Base-by-base conservation (phyloP, 345 rosid genomes). In the Salix udensis region DNA sequence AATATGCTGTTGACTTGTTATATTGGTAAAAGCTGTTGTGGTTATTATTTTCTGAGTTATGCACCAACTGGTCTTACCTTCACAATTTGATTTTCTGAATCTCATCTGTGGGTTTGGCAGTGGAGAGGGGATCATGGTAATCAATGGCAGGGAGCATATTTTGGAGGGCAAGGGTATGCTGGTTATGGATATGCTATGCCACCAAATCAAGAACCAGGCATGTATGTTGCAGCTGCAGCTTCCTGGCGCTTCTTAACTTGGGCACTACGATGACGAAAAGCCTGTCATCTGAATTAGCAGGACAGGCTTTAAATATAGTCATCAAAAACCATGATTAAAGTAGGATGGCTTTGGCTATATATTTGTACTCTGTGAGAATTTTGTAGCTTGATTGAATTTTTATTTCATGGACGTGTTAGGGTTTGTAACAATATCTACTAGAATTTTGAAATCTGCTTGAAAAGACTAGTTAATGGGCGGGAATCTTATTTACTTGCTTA, bases 141-240 rank as follows among this genome's bases (percentile, higher is more conserved):
- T 81, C 96, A 91, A 67, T 91, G 97, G 97, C 89, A 89, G 26
- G 97, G 97, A 42, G 88, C 82, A 76, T 85, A 92, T 80, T 78
- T 86, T 34, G 87, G 93, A 75, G 94, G 91, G 73, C 91, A 89
- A 70, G 89, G 87, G 64, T 91, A 88, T 66, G 83, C 87, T 62
- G 89, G 88, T 55, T 86, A 89, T 72, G 91, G 94, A 60, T 86
- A 92, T 70, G 85, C 86, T 70, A 79, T 76, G 67, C 76, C 82
- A 21, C 74, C 75, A 15, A 86, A 81, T 77, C 91, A 87, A 70
- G 91, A 88, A 72, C 86, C 88, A 11, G 77, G 80, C 87, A 82
- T 78, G 80, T 83, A 89, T 69, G 85, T 85, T 62, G 88, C 89
- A 0, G 88, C 94, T 62, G 92, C 87, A 14, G 89, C 93, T 76